Evolutionary conservation across 2,329 filamentous ascomycete species (phyloP), one percentile per base, ranked within the genome.

Genomic region (Mycosphaerella arachidis): DNA sequence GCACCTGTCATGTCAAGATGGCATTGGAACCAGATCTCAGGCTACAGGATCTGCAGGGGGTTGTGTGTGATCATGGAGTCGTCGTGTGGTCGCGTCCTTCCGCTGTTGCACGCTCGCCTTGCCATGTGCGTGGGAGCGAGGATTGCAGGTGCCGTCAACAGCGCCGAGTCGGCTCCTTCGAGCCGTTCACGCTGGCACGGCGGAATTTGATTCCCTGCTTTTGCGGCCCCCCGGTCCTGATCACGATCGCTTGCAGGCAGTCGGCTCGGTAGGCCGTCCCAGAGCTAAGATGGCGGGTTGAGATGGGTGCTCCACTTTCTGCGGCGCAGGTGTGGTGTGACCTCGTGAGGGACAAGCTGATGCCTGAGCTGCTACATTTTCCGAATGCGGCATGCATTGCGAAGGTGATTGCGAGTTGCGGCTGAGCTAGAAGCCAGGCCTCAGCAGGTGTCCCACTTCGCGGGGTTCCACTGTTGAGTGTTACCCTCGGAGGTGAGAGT

Each of bases 91-190:
- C 20, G 48, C 20, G 20, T 51, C 48, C 48, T 51, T 18, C 50
- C 50, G 50, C 50, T 35, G 30, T 52, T n/a, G 40, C n/a, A 20
- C 30, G 7, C n/a, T 12, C 31, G 31, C 31, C 12, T 52, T 35
- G 50, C 50, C 50, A 52, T 52, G 50, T 52, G 50, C 50, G 46
- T 30, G 20, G 46, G 46, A 50, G 18, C 46, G 27, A 52, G 50
- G 50, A 52, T 52, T 35, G 50, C 50, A 30, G 50, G 50, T 16
- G 50, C 29, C 48, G 20, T 9, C 9, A 12, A 7, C 29, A 24
- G 20, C 48, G 48, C 48, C 48, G 48, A 51, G 48, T 51, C 48
- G 48, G 48, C 48, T 51, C 48, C 48, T 51, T 51, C 48, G 48
- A 27, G 48, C 48, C 48, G 48, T 51, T 51, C 48, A 31, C 30